Percentiles rank a stretch among this genome's conserved stretches.
Conservation (phyloP, 192 early-diverging fungal genomes). For the Linnemannia exigua region DNA sequence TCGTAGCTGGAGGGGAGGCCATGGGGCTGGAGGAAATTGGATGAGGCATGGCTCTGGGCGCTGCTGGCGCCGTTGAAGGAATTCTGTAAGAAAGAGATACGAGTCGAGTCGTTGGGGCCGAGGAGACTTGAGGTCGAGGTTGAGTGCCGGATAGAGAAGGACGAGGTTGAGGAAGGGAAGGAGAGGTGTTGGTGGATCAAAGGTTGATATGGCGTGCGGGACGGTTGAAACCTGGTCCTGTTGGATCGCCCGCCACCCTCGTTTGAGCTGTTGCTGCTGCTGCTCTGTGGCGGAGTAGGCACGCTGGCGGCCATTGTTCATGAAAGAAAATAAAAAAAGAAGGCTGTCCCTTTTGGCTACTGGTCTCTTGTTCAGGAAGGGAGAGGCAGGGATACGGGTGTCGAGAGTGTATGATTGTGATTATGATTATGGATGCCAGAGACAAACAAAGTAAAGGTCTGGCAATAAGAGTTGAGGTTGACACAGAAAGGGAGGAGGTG, state of each 20-base stretch:
- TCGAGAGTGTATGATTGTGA: background rate
- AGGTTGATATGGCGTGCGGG: background rate
- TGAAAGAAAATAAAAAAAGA: background rate
- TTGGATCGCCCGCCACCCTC: background rate
- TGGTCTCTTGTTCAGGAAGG: slow-evolving; percentile 1
- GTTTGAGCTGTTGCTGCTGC: background rate
- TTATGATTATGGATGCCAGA: background rate
- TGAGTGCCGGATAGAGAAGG: slow-evolving; percentile 49
- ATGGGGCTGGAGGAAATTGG: background rate
- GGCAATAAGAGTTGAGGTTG: background rate
- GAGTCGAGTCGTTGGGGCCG: slow-evolving; percentile 38
- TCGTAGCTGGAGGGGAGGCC: background rate
- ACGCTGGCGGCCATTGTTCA: slow-evolving; percentile 6
- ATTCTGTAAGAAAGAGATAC: slow-evolving; percentile 14
- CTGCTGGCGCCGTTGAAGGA: slow-evolving; percentile 13
- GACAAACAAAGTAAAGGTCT: background rate
- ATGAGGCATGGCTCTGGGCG: slow-evolving; percentile 8
- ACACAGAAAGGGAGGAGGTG: background rate
- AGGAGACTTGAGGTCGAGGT: slow-evolving; percentile 37
- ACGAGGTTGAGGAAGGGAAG: slow-evolving; percentile 47
- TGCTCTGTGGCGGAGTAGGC: slow-evolving; percentile 12
- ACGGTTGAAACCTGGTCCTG: background rate
- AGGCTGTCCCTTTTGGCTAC: background rate
- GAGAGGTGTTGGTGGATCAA: slow-evolving; percentile 53
- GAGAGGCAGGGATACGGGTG: background rate